Base-by-base conservation (phyloP, 371 early-diverging fungal genomes). In the Blakeslea trispora region DNA sequence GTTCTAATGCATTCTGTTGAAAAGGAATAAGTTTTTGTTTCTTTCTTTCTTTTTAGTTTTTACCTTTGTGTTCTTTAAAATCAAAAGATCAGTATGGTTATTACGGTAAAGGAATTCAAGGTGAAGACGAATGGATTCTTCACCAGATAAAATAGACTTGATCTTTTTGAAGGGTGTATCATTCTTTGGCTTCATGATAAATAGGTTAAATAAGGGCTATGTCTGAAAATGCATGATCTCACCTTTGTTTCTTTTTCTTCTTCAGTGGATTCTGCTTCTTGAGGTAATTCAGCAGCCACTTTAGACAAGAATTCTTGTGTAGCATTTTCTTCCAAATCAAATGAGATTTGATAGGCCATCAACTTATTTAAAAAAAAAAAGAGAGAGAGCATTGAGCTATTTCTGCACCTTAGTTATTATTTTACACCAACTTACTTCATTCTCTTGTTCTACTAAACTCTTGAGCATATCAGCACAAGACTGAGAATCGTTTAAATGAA, bases 261-360 rank as follows among this genome's bases (percentile, higher is more conserved):
- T 54, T 75, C 71, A 14, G 65, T 51, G 37, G 54, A 15, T 5
- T 57, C 45, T 17, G 89, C 81, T 15, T 95, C 71, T 15, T 60
- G 47, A 19, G 89, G 83, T 13, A 96, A 79, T 18, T 74, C 81
- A 1, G 63, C 66, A 13, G 82, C 56, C 7, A 98, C 91, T 42
- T 90, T 88, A 11, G 77, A 75, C 48, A 94, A 80, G 57, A 96
- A 96, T 59, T 93, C 91, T 70, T 97, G 96, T 7, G 97, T 91
- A 35, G 96, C 97, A 61, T 90, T 94, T 54, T 89, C 93, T 63
- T 96, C 93, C 42, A 97, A 74, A 58, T 98, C 99, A 69, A 98
- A 98, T 1, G 96, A 95, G 91, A 98, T 90, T 81, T 98, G 98
- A 66, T 91, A 95, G 11, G 95, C 97, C 70, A 91, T 91, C 57